phyloP scores from a whole-genome alignment of 2,329 filamentous ascomycete species.

The Penicillium freii region DNA sequence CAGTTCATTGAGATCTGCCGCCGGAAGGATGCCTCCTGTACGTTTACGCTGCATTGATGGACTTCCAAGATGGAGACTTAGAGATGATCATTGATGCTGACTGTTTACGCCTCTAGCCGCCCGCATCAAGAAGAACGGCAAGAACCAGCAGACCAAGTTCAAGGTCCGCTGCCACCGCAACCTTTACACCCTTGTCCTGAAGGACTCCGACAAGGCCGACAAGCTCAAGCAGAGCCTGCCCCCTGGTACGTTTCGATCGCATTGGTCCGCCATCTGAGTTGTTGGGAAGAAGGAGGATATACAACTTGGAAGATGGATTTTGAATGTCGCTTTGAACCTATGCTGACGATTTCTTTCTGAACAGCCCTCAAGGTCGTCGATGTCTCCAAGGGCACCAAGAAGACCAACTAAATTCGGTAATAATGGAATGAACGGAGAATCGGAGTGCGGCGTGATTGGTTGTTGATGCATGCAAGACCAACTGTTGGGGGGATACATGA shows the following conservation, averaged over 20 bases:
- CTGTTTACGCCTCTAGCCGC: constrained; percentile 59
- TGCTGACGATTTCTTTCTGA: constrained; percentile 22
- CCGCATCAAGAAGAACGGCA: constrained; percentile 94
- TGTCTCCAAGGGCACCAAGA: constrained; percentile 49
- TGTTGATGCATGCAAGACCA: constrained; percentile 29
- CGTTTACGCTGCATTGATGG: constrained; percentile 52
- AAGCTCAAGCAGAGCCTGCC: constrained; percentile 99
- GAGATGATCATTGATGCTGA: constrained; percentile 14
- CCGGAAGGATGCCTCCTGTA: constrained; percentile 99
- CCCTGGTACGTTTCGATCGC: constrained; percentile 69
- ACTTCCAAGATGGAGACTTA: constrained; percentile 1
- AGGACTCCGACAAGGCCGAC: constrained; percentile 99
- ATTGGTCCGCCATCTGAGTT: not conserved
- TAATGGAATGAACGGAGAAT: constrained; percentile 28
- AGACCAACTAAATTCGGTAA: constrained; percentile 42
- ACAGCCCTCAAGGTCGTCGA: constrained; percentile 47
- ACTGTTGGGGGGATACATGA: constrained; percentile 29
- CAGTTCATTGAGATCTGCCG: constrained; percentile 99
- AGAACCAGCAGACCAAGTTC: constrained; percentile 96
- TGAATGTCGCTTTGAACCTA: not conserved
- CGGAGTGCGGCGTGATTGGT: constrained; percentile 28
- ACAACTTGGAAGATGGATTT: not conserved
- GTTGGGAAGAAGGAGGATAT: not conserved
- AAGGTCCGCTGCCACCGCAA: constrained; percentile 98
- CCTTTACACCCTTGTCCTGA: constrained; percentile 97